Percentiles rank a stretch among this genome's conserved stretches.
These are phyloP conservation scores for Saturnispora zaruensis DNA, from an alignment of 805 yeast species.

Conservation along the genomic window DNA sequence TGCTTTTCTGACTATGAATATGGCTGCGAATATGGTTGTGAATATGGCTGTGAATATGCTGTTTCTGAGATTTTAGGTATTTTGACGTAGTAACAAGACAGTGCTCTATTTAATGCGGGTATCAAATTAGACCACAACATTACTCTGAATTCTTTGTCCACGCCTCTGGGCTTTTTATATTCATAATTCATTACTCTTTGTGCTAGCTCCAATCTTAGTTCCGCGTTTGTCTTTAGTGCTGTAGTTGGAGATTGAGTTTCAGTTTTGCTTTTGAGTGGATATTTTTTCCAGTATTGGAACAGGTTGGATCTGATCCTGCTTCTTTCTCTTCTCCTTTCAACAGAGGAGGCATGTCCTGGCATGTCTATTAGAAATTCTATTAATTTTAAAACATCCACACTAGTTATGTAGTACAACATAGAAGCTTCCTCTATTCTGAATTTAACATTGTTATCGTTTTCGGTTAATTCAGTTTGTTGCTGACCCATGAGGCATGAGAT, in stretches of 20 bases:
- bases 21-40: too few species aligned
- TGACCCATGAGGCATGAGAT: constrained; percentile 50
- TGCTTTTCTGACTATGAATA: neutral
- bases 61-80: neutral
- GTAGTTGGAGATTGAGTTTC: constrained; percentile 8
- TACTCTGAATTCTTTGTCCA: constrained; percentile 59
- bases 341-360: constrained; percentile 33
- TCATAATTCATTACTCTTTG: constrained; percentile 59
- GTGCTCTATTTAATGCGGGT: constrained; percentile 54
- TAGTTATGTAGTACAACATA: constrained; percentile 45
- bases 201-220: constrained; percentile 46
- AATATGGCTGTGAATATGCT: neutral
- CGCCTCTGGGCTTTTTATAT: constrained; percentile 55
- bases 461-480: constrained; percentile 16
- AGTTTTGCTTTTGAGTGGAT: constrained; percentile 9
- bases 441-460: constrained; percentile 16
- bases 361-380: constrained; percentile 54
- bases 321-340: constrained; percentile 50
- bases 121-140: constrained; percentile 51
- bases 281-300: constrained; percentile 53
- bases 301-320: constrained; percentile 61
- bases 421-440: constrained; percentile 5
- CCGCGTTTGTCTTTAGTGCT: constrained; percentile 23
- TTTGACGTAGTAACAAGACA: constrained; percentile 57
- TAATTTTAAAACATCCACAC: constrained; percentile 59